phyloP scores from a whole-genome alignment of 495 filamentous ascomycete genomes.

The Sordaria brevicollis region DNA sequence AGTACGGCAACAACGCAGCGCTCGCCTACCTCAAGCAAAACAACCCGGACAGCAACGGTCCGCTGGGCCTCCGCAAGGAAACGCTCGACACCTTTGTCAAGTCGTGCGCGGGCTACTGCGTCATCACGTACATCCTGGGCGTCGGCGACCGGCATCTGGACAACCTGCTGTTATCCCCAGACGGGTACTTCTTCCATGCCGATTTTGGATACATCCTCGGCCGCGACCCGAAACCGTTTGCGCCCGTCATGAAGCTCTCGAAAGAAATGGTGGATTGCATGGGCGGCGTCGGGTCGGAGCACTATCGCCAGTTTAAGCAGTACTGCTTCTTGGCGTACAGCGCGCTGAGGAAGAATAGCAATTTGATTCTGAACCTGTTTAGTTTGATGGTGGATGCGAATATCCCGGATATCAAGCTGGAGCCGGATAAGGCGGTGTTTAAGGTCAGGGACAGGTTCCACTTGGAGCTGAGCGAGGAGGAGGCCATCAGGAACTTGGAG shows the following conservation, averaged over 20 bases:
- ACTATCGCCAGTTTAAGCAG: conserved; percentile 81
- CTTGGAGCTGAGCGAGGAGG: conserved; percentile 85
- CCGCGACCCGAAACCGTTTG: conserved; percentile 94
- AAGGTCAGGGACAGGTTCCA: conserved; percentile 95
- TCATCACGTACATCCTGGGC: conserved; percentile 97
- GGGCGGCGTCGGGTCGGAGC: conserved; percentile 69
- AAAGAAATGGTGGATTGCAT: conserved; percentile 99
- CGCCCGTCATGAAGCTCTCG: conserved; percentile 91
- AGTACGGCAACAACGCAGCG: conserved; percentile 62
- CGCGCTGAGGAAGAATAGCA: conserved; percentile 76
- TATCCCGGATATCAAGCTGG: conserved; percentile 86
- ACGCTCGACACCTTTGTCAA: conserved; percentile 93
- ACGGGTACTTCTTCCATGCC: conserved; percentile 94
- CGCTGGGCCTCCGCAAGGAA: conserved; percentile 81
- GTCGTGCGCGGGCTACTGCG: conserved; percentile 94
- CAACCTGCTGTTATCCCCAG: conserved; percentile 83
- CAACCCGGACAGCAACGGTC: conserved; percentile 76
- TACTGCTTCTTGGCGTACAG: conserved; percentile 95
- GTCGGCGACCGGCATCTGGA: conserved; percentile 95
- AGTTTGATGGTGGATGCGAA: conserved; percentile 95
- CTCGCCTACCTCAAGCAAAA: conserved; percentile 81
- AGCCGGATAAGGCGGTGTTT: conserved; percentile 83
- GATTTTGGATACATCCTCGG: conserved; percentile 98
- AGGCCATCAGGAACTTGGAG: conserved; percentile 80
- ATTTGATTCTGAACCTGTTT: conserved; percentile 92